Percentiles rank a stretch among this genome's conserved stretches.
phyloP scores from a whole-genome alignment of 1,139 yeast species.

The Hanseniaspora uvarum region DNA sequence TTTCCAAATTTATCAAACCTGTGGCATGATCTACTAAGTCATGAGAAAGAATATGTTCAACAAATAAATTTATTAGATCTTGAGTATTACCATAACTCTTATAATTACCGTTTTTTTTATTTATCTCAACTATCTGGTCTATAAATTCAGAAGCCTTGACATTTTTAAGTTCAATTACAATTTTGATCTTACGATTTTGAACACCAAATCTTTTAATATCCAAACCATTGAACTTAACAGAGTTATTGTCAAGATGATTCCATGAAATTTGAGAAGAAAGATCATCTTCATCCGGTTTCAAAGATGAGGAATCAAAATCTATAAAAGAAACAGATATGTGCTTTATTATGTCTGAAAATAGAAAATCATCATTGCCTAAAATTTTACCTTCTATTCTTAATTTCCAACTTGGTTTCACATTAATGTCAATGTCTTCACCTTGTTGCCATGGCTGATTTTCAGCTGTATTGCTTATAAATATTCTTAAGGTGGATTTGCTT shows the following conservation, averaged over 20 bases:
- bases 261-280: conserved; percentile 45
- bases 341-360: conserved; percentile 70
- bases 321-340: conserved; percentile 72
- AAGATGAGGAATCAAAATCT: conserved; percentile 22
- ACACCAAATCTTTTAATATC: conserved; percentile 75
- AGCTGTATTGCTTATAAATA: conserved; percentile 71
- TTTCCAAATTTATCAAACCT: conserved; percentile 2
- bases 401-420: conserved; percentile 60
- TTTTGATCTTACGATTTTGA: conserved; percentile 54
- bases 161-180: conserved; percentile 72
- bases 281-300: conserved; percentile 18
- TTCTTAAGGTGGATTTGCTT: conserved; percentile 52
- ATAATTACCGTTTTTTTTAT: conserved; percentile 71
- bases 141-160: conserved; percentile 51
- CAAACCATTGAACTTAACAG: conserved; percentile 70
- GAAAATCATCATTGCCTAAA: conserved; percentile 36
- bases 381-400: conserved; percentile 79
- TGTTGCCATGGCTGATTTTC: conserved; percentile 91
- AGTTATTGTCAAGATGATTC: conserved; percentile 46
- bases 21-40: conserved; percentile 1
- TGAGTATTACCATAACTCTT: conserved; percentile 47
- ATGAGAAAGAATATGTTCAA: conserved; percentile 7
- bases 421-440: conserved; percentile 22
- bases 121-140: conserved; percentile 54
- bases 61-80: conserved; percentile 1